phyloP scores from a whole-genome alignment of 2,329 filamentous ascomycete genomes.

The Fusarium sp. region DNA sequence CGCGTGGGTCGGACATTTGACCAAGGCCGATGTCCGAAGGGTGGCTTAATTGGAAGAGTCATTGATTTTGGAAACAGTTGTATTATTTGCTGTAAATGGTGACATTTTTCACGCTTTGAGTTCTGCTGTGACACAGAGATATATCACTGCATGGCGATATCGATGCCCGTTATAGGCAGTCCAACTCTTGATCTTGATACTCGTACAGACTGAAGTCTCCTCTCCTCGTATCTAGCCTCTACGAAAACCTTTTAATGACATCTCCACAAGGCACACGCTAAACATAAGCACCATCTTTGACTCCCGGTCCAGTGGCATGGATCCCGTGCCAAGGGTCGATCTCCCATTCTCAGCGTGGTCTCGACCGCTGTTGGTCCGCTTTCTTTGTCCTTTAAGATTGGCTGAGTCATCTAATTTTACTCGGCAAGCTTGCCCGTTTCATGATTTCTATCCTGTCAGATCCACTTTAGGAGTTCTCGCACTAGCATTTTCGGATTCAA shows the following conservation, averaged over 20 bases:
- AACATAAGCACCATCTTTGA: conserved; percentile 16
- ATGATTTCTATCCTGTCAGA: not conserved
- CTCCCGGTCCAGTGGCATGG: conserved; percentile 10
- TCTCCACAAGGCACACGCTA: conserved; percentile 24
- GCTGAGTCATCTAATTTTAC: not conserved
- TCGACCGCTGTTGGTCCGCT: conserved; percentile 13
- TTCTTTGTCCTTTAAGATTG: not conserved
- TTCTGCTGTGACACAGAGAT: not conserved
- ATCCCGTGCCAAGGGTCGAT: conserved; percentile 23
- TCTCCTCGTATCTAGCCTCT: not conserved
- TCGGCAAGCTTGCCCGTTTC: not conserved
- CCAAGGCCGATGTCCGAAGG: conserved; percentile 50
- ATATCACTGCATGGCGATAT: not conserved
- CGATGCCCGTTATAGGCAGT: not conserved
- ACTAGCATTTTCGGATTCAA: conserved; percentile 21
- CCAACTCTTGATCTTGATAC: not conserved
- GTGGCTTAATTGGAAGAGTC: conserved; percentile 23
- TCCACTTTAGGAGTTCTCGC: not conserved
- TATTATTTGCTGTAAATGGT: not conserved
- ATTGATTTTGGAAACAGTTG: conserved; percentile 17
- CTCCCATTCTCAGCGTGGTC: conserved; percentile 20
- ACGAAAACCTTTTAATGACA: not conserved
- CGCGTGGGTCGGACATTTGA: conserved; percentile 41
- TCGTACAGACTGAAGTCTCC: not conserved
- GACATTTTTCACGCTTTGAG: not conserved